A percentile compares a stretch with the other conserved stretches of the same genome.
Conservation (phyloP, 306 rosid genomes). For the Hylodesmum podocarpum region DNA sequence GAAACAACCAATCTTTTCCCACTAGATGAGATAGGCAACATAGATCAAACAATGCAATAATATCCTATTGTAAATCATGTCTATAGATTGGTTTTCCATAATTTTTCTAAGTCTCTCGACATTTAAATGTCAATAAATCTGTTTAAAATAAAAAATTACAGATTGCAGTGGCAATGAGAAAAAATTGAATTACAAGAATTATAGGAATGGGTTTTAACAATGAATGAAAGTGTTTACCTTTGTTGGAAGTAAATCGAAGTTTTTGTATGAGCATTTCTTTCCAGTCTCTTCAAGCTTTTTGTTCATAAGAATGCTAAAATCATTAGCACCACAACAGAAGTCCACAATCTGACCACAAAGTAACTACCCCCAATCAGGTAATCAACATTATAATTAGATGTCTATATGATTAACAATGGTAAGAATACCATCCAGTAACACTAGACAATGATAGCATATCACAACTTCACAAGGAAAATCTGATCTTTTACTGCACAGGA, state of each 20-base stretch:
- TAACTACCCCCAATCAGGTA: constrained; percentile 36
- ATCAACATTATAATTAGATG: constrained; percentile 5
- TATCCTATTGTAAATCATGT: neutral
- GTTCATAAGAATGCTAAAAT: constrained; percentile 78
- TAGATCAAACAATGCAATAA: neutral
- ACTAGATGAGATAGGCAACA: neutral
- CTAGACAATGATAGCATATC: neutral
- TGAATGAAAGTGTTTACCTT: constrained; percentile 53
- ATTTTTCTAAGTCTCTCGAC: neutral
- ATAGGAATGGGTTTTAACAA: neutral
- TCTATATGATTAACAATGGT: neutral
- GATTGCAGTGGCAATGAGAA: neutral
- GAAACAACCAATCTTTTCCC: neutral
- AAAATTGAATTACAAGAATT: neutral
- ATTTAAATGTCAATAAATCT: neutral
- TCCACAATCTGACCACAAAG: constrained; percentile 78
- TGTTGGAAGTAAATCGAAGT: constrained; percentile 78
- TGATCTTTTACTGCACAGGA: neutral
- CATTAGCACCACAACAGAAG: constrained; percentile 95
- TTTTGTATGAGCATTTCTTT: constrained; percentile 70
- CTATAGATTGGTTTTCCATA: neutral
- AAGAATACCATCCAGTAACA: constrained; percentile 10
- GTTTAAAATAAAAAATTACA: neutral
- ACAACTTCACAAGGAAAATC: constrained; percentile 7
- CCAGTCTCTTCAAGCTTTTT: constrained; percentile 81